Evolutionary conservation across 2,329 filamentous ascomycete species (phyloP).

Genomic region (Ceratocystis colombiana): DNA sequence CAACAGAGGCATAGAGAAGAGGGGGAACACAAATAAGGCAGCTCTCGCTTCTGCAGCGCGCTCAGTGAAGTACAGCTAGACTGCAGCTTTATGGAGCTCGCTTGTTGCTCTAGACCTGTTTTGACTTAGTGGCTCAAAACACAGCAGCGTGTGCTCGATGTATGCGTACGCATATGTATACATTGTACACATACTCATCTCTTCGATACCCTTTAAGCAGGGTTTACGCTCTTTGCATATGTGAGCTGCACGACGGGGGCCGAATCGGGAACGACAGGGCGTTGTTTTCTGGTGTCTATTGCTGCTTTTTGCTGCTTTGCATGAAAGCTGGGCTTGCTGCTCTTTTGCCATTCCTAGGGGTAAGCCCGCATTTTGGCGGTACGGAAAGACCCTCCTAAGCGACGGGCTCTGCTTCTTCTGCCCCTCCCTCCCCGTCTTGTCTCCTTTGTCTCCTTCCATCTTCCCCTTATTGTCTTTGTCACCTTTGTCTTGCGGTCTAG

Average conservation of each 20-base stretch:
- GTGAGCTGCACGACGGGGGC: not conserved
- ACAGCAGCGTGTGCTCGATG: not conserved
- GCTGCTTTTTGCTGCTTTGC: too few relatives aligned
- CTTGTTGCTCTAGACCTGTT: constrained; percentile 3
- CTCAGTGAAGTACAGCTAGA: not conserved
- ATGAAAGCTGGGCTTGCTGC: not conserved
- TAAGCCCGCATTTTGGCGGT: constrained; percentile 6
- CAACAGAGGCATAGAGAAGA: not conserved
- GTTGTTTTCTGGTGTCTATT: not conserved
- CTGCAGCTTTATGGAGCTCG: not conserved
- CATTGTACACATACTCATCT: not conserved
- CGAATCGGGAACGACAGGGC: not conserved
- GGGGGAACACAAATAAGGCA: too few relatives aligned
- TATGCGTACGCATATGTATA: not conserved
- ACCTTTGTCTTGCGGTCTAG: constrained; percentile 14
- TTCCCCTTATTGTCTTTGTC: not conserved
- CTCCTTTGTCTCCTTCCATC: too few relatives aligned
- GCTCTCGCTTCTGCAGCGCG: constrained; percentile 11
- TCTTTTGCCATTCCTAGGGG: constrained; percentile 9
- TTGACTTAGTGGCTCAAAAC: not conserved
- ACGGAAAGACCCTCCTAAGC: not conserved
- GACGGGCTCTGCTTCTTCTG: not conserved
- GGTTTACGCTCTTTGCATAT: not conserved
- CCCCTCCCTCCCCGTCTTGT: too few relatives aligned
- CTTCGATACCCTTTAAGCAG: not conserved